These are phyloP conservation scores for Rhodamnia rubescens DNA, from an alignment of 345 rosid genomes.

Conservation along the genomic window DNA sequence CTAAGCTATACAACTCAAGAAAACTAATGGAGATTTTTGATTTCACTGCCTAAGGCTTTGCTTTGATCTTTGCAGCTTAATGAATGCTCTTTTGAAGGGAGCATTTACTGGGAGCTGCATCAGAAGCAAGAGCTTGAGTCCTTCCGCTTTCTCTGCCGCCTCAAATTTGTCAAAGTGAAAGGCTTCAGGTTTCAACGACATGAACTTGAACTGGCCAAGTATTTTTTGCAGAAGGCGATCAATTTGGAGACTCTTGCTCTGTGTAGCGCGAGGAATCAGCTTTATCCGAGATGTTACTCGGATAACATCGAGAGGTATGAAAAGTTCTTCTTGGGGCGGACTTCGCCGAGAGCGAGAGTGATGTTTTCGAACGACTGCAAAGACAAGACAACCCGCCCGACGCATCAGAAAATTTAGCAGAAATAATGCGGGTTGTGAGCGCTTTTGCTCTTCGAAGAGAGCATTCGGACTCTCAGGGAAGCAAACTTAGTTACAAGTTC, in stretches of 20 bases:
- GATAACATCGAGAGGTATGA: not conserved
- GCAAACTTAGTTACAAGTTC: no score
- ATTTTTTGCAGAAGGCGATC: not conserved
- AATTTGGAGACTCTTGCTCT: conserved; percentile 1
- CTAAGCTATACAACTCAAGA: not conserved
- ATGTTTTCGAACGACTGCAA: not conserved
- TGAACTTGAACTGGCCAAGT: conserved; percentile 5
- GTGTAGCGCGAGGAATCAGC: not conserved
- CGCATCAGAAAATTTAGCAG: not conserved
- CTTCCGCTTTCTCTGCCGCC: not conserved
- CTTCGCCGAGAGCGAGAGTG: not conserved
- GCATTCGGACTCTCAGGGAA: no score
- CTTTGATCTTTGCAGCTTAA: conserved; percentile 1
- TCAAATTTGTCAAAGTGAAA: not conserved
- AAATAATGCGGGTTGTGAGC: not conserved
- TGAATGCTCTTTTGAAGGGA: not conserved
- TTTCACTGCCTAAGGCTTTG: not conserved
- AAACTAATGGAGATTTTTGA: not conserved
- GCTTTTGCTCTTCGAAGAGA: no score
- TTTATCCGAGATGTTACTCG: not conserved
- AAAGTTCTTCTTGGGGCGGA: not conserved
- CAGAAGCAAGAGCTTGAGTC: not conserved
- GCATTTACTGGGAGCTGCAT: not conserved
- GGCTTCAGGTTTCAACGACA: conserved; percentile 3
- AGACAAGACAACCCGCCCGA: not conserved